phyloP scores from a whole-genome alignment of 148 eudicot species.

The Rhododendron henanense region DNA sequence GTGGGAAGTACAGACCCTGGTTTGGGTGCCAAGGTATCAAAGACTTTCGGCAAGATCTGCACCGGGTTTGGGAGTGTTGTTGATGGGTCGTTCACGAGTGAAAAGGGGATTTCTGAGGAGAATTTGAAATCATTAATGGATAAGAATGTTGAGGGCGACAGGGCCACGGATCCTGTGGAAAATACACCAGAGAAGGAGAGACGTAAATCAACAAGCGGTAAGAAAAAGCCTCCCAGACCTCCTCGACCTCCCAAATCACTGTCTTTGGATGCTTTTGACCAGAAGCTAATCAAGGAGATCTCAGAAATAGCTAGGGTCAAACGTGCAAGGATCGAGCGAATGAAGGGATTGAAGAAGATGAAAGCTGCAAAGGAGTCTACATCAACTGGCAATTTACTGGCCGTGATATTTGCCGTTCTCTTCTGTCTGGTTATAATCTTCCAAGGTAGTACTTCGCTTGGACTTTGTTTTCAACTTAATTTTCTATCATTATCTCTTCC shows the following conservation, averaged over 20 bases:
- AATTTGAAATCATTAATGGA: constrained; percentile 29
- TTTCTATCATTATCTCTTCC: not conserved
- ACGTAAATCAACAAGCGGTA: constrained; percentile 56
- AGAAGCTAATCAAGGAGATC: constrained; percentile 77
- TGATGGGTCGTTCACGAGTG: constrained; percentile 21
- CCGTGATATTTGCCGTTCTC: constrained; percentile 56
- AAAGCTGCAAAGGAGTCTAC: constrained; percentile 54
- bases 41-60: constrained; percentile 12
- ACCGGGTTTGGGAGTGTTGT: constrained; percentile 17
- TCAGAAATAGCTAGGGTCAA: constrained; percentile 67
- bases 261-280: constrained; percentile 78
- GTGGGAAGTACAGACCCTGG: constrained; percentile 12
- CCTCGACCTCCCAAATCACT: constrained; percentile 78
- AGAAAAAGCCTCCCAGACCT: constrained; percentile 63
- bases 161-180: constrained; percentile 22
- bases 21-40: constrained; percentile 11
- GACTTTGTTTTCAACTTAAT: not conserved
- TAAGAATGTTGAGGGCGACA: constrained; percentile 27
- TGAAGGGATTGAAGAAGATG: constrained; percentile 81
- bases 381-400: constrained; percentile 54
- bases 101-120: constrained; percentile 29
- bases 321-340: constrained; percentile 69
- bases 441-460: constrained; percentile 52
- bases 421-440: constrained; percentile 63
- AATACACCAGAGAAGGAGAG: constrained; percentile 46